phyloP scores from a whole-genome alignment of 2,329 filamentous ascomycete genomes.

The Fusarium subglutinans region DNA sequence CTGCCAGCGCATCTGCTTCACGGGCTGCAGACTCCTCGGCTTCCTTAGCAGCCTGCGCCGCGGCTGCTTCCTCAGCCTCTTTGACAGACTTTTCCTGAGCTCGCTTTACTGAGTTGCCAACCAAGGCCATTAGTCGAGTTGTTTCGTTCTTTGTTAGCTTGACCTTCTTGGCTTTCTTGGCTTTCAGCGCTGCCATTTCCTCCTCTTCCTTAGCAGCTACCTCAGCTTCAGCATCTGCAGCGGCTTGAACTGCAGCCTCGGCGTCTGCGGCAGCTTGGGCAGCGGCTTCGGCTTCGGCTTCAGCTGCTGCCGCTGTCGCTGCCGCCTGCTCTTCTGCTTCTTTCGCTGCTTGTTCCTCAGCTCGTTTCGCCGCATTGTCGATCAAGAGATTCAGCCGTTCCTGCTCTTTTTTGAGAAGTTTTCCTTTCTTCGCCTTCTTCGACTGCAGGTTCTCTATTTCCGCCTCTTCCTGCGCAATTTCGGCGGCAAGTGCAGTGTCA shows the following conservation, averaged over 20 bases:
- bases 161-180: slow-evolving; percentile 49
- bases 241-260: slow-evolving; percentile 18
- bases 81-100: slow-evolving; percentile 34
- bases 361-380: slow-evolving; percentile 23
- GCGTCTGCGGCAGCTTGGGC: slow-evolving; percentile 25
- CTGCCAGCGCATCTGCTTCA: slow-evolving; percentile 28
- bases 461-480: slow-evolving; percentile 38
- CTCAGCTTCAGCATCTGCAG: slow-evolving; percentile 26
- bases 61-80: slow-evolving; percentile 32
- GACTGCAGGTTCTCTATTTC: slow-evolving; percentile 32
- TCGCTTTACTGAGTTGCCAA: slow-evolving; percentile 34
- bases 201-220: slow-evolving; percentile 39
- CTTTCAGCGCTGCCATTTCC: slow-evolving; percentile 33
- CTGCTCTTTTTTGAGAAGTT: slow-evolving; percentile 34
- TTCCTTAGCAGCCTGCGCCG: slow-evolving; percentile 26
- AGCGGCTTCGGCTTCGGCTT: slow-evolving; percentile 30
- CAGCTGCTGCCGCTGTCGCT: slow-evolving; percentile 19
- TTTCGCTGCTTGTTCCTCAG: slow-evolving; percentile 19
- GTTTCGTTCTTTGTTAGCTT: slow-evolving; percentile 37
- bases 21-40: slow-evolving; percentile 41
- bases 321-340: slow-evolving; percentile 31
- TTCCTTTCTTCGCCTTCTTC: slow-evolving; percentile 49
- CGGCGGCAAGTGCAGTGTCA: slow-evolving; percentile 23
- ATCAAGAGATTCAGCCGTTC: slow-evolving; percentile 35
- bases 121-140: slow-evolving; percentile 32